Percentiles rank a stretch among this genome's conserved stretches.
Evolutionary conservation across 2,329 filamentous ascomycete genomes (phyloP).

Genomic region (Verticillium tricorpus): DNA sequence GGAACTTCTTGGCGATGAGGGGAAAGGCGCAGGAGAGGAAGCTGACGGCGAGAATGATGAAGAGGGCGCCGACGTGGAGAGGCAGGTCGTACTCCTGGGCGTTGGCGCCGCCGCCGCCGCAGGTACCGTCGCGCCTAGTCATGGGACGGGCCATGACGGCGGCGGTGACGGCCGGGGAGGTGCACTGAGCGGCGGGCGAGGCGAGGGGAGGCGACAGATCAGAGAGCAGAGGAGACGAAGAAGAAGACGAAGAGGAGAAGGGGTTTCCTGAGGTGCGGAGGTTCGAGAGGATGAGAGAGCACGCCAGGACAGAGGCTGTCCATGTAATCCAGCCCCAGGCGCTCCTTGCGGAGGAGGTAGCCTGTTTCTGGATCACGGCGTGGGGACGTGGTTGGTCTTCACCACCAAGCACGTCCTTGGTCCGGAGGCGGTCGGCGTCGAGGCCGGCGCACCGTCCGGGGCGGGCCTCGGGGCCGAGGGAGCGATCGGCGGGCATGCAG

Average conservation of each 20-base stretch:
- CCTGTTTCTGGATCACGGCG: constrained; percentile 22
- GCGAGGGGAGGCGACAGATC: background rate
- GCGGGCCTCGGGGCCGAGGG: constrained; percentile 4
- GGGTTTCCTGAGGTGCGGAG: constrained; percentile 10
- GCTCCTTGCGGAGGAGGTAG: constrained; percentile 18
- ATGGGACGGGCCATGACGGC: constrained; percentile 4
- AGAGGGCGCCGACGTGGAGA: constrained; percentile 53
- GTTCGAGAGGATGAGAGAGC: constrained; percentile 23
- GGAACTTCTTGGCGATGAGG: constrained; percentile 47
- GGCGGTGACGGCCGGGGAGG: background rate
- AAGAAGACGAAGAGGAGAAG: background rate
- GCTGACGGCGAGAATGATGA: constrained; percentile 43
- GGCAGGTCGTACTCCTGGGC: constrained; percentile 46
- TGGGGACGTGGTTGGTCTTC: constrained; percentile 31
- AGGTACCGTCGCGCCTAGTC: constrained; percentile 12
- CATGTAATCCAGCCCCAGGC: constrained; percentile 36
- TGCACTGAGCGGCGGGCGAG: background rate
- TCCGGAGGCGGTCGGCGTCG: constrained; percentile 9
- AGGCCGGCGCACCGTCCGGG: background rate
- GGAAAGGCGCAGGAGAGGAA: constrained; percentile 49
- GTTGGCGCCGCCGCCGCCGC: constrained; percentile 22
- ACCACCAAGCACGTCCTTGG: constrained; percentile 27
- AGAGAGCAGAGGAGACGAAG: background rate
- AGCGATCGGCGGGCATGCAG: constrained; percentile 7
- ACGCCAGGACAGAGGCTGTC: constrained; percentile 35